Percentiles rank a stretch among this genome's conserved stretches.
These are phyloP conservation scores for Saccharomyces pastorianus DNA, from an alignment of 1,139 yeast species.

Conservation along the genomic window DNA sequence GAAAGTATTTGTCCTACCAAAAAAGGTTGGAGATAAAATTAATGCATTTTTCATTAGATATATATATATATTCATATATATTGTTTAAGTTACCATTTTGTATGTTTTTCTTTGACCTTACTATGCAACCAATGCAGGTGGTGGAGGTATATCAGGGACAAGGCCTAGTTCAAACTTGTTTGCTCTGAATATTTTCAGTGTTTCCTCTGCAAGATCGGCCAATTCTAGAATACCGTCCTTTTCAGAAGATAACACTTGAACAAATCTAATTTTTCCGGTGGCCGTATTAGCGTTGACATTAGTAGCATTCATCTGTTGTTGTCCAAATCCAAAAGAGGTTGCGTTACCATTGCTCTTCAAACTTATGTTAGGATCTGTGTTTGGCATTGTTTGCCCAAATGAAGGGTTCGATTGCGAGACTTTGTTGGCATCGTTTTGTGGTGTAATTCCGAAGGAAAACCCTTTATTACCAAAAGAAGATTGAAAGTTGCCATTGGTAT, in stretches of 20 bases:
- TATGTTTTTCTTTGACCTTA: not conserved
- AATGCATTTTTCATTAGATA: not conserved
- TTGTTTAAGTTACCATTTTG: not conserved
- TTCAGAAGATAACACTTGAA: slow-evolving; percentile 35
- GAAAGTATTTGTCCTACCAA: not conserved
- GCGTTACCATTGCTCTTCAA: not conserved
- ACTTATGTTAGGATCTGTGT: not conserved
- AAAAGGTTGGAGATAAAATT: not conserved
- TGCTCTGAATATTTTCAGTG: slow-evolving; percentile 46
- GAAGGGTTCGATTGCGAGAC: slow-evolving; percentile 5
- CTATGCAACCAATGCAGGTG: slow-evolving; percentile 30
- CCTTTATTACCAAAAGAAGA: not conserved
- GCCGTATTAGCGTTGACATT: not conserved
- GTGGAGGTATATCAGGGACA: slow-evolving; percentile 79
- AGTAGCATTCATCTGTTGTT: not conserved
- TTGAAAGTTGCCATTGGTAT: not conserved
- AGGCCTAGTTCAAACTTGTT: slow-evolving; percentile 49
- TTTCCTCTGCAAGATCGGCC: slow-evolving; percentile 37
- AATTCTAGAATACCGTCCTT: slow-evolving; percentile 25
- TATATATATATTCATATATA: not conserved
- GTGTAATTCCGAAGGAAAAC: not conserved
- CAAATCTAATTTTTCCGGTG: slow-evolving; percentile 9
- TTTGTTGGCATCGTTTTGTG: slow-evolving; percentile 4
- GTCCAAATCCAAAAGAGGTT: slow-evolving; percentile 1
- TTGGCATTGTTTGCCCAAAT: slow-evolving; percentile 8